Evolutionary conservation across 371 early-diverging fungal genomes (phyloP), one percentile per base, ranked within the genome.

Genomic region (Aphelidium insulamus): DNA sequence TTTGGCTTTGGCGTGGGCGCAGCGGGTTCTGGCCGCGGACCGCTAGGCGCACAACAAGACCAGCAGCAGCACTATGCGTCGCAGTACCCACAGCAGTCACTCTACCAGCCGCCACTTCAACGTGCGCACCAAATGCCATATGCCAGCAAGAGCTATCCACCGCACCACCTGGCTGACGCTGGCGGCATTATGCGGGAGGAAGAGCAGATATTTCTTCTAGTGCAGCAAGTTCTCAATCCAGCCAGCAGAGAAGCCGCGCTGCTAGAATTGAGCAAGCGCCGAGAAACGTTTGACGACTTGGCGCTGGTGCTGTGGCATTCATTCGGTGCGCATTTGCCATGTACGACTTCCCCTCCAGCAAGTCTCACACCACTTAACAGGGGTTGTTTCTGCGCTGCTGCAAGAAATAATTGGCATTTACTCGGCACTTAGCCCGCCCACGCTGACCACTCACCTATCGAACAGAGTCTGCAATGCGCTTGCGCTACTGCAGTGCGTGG

Each of bases 401-500:
- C 92, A 90, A 50, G 95, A 94, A 51, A 85, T 94, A 31, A 72
- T 86, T 15, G 63, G 76, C 11, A 85, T 86, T 2, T 94, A 94
- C 52, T 90, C 94, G 18, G 48, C 77, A 40, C 62, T 94, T 34
- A 66, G 68, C 10, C 85, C 90, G 15, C 79, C 88, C 14, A 68
- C 74, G 5, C 55, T 94, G 34, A 77, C 82, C n/a, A 75, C 72
- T 18, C 73, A 72, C 22, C 73, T 76, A 16, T 83, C 84, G 8
- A 90, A 87, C 46, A 69, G 92, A 26, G 91, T 88, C 14, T 92
- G 95, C 52, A 92, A 92, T 52, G 88, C 91, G 5, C 57, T 94
- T 34, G 91, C 94, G 8, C 58, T 94, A 32, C 55, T 94, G 37
- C 95, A 94, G 50, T 83, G 90, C 44, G 81, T 94, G 19, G 95